A percentile compares a stretch with the other conserved stretches of the same genome.
Conservation (phyloP, 768 basidiomycete species). For the Serendipita sp. region DNA sequence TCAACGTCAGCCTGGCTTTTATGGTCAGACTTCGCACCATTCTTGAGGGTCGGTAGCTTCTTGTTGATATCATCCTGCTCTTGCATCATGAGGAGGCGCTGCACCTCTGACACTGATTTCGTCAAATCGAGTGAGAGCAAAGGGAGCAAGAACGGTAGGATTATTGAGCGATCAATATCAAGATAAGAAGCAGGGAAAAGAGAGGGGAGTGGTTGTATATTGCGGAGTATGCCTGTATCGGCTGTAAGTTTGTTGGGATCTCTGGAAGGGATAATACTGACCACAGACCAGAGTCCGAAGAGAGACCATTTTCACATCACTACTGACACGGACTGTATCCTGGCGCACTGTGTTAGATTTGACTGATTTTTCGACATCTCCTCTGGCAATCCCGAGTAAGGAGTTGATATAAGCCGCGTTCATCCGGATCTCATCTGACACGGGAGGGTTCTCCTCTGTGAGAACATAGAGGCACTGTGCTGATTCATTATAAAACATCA, state of each 20-base stretch:
- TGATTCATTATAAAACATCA: slow-evolving; percentile 18
- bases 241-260: neutral
- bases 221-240: slow-evolving; percentile 50
- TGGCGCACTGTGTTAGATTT: neutral
- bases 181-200: slow-evolving; percentile 42
- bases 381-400: slow-evolving; percentile 42
- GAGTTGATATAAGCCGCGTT: slow-evolving; percentile 47
- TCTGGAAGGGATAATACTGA: slow-evolving; percentile 19
- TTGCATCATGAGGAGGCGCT: slow-evolving; percentile 19
- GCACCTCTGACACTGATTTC: neutral
- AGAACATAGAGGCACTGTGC: slow-evolving; percentile 88
- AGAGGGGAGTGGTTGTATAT: slow-evolving; percentile 61
- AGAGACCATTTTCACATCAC: slow-evolving; percentile 33
- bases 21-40: slow-evolving; percentile 62
- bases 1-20: slow-evolving; percentile 50
- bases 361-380: neutral
- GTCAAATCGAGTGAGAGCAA: slow-evolving; percentile 28
- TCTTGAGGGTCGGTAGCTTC: slow-evolving; percentile 39
- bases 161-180: slow-evolving; percentile 54
- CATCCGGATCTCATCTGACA: slow-evolving; percentile 45
- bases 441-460: slow-evolving; percentile 76
- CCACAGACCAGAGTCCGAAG: slow-evolving; percentile 60
- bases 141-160: slow-evolving; percentile 55
- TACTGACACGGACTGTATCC: neutral
- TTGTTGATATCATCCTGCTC: slow-evolving; percentile 35